Evolutionary conservation across 257 asterid species (phyloP), one percentile per base, ranked within the genome.

Genomic region (Orobanche coerulescens): DNA sequence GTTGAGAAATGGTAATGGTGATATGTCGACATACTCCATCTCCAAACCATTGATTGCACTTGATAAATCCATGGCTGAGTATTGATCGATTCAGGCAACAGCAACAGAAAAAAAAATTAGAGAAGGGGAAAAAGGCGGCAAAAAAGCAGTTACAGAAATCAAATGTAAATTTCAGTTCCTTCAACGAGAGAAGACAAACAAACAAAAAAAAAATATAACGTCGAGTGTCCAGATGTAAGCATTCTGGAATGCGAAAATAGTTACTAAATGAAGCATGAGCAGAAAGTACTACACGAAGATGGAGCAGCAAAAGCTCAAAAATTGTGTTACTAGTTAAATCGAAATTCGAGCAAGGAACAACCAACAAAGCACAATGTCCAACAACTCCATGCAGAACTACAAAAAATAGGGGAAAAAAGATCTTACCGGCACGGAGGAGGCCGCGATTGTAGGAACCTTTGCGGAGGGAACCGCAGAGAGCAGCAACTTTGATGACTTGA

Each of bases 21-120:
- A 83, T 56, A 90, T 83, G 42, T 87, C 97, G 51, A 85, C 79
- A 31, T 75, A 78, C 66, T 90, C 96, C 1, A 87, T 69, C 72
- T 81, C 81, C 79, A 90, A 60, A 37, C 95, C 96, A 1, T 75
- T 62, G 1, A 90, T 34, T 0, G 88, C 71, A 53, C 77, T 77
- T 31, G 91, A 77, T 34, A 90, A 30, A 59, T 83, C 87, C 43
- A 76, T 80, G 0, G 97, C 97, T 90, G 47, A 20, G 30, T 23
- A 6, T 3, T 36, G 14, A 36, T 25, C 14, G 47, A 15, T n/a
- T 14, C 4, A 15, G 25, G 5, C 24, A 30, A 14, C 19, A 30
- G 11, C 14, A 8, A 55, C 1, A 49, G 5, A 0, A 0, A 4
- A 12, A 10, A 5, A 23, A n/a, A 10, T 34, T 26, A 0, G 30